A percentile compares a stretch with the other conserved stretches of the same genome.
Conservation (phyloP, 1,139 yeast species). For the Blastobotrys capitulatus region DNA sequence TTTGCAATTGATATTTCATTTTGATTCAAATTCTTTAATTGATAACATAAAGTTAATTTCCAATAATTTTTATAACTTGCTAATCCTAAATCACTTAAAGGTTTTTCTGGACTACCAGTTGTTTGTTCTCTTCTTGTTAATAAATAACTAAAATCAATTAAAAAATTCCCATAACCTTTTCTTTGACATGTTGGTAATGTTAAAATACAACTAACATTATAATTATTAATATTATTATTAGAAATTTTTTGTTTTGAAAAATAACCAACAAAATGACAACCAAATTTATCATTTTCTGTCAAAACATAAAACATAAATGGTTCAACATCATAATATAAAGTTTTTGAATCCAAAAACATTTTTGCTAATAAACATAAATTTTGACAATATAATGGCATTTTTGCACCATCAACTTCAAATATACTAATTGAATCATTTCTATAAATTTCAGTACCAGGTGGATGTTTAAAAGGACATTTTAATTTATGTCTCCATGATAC, state of each 20-base stretch:
- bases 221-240: slow-evolving; percentile 39
- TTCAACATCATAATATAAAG: slow-evolving; percentile 89
- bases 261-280: slow-evolving; percentile 84
- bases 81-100: slow-evolving; percentile 80
- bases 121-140: slow-evolving; percentile 68
- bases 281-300: slow-evolving; percentile 57
- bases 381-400: slow-evolving; percentile 77
- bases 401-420: slow-evolving; percentile 92
- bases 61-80: slow-evolving; percentile 84
- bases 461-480: slow-evolving; percentile 65
- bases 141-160: slow-evolving; percentile 85
- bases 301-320: slow-evolving; percentile 87
- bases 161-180: slow-evolving; percentile 80
- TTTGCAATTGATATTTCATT: slow-evolving; percentile 48
- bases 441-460: slow-evolving; percentile 91
- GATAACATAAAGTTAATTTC: slow-evolving; percentile 59
- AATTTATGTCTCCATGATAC: slow-evolving; percentile 63
- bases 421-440: slow-evolving; percentile 57
- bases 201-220: slow-evolving; percentile 84
- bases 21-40: slow-evolving; percentile 27
- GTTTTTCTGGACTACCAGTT: slow-evolving; percentile 93
- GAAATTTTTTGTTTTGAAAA: slow-evolving; percentile 78
- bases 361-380: slow-evolving; percentile 86
- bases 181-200: slow-evolving; percentile 86
- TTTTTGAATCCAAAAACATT: slow-evolving; percentile 81